Conservation (phyloP, 129 eudicot species). For the Tagetes erecta region DNA sequence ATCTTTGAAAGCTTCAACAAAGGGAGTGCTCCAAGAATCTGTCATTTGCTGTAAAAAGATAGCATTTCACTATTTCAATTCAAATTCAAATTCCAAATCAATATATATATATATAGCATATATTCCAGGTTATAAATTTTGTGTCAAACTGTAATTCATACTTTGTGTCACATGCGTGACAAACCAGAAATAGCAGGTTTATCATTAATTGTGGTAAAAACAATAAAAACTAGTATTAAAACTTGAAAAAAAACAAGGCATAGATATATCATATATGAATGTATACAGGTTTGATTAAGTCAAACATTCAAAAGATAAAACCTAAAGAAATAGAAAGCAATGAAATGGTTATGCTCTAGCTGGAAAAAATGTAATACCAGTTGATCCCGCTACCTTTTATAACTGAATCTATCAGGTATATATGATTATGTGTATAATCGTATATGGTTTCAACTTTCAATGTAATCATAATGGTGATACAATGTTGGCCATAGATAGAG, state of each 20-base stretch:
- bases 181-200: background rate
- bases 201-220: background rate
- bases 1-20: slow-evolving; percentile 53
- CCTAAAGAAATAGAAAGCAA: background rate
- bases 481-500: background rate
- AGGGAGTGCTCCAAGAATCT: slow-evolving; percentile 86
- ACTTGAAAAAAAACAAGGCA: background rate
- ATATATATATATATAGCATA: background rate
- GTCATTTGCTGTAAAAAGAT: slow-evolving; percentile 57
- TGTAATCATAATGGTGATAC: background rate
- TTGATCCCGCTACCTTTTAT: background rate
- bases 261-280: background rate
- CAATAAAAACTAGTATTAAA: background rate
- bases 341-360: background rate
- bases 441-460: background rate
- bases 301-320: background rate
- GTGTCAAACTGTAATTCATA: background rate
- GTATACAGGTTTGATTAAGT: background rate
- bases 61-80: slow-evolving; percentile 16
- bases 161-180: background rate
- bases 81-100: too few relatives aligned
- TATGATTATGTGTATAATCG: background rate
- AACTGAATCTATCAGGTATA: background rate
- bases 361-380: background rate
- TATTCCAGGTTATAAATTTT: background rate